Percentiles rank a stretch among this genome's conserved stretches.
Conservation (phyloP, 805 yeast species). For the Myxozyma sirexii region DNA sequence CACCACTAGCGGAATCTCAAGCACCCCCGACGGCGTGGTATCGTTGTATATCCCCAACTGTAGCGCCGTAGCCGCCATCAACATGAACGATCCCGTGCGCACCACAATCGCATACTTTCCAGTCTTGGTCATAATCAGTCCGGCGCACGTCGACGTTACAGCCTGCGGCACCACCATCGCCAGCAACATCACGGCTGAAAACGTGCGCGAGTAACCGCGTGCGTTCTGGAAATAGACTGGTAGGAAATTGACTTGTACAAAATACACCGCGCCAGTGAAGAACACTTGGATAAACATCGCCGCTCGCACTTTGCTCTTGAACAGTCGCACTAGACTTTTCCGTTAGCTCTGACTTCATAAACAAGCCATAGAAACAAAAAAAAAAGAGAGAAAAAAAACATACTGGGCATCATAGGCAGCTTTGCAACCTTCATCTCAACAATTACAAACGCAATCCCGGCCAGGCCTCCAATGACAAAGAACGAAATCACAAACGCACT, state of each 20-base stretch:
- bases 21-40: slow-evolving; percentile 43
- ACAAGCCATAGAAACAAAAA: too few relatives aligned
- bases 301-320: slow-evolving; percentile 45
- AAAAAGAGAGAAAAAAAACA: not conserved
- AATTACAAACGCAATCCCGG: slow-evolving; percentile 50
- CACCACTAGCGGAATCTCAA: slow-evolving; percentile 45
- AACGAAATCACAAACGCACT: slow-evolving; percentile 43
- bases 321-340: slow-evolving; percentile 41
- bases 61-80: slow-evolving; percentile 50
- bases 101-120: slow-evolving; percentile 51
- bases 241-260: slow-evolving; percentile 51
- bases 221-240: slow-evolving; percentile 56
- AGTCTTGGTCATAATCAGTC: slow-evolving; percentile 49
- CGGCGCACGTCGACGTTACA: slow-evolving; percentile 49
- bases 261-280: slow-evolving; percentile 55
- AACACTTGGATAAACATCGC: slow-evolving; percentile 47
- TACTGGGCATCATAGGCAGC: slow-evolving; percentile 57
- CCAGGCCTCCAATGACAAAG: slow-evolving; percentile 46
- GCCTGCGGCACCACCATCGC: slow-evolving; percentile 53
- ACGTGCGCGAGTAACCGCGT: slow-evolving; percentile 46
- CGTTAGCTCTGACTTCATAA: too few relatives aligned
- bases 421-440: slow-evolving; percentile 54
- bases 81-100: slow-evolving; percentile 47
- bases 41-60: slow-evolving; percentile 43
- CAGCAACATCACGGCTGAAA: slow-evolving; percentile 48